These are phyloP conservation scores for Hygrophorus pudorinus DNA, from an alignment of 768 basidiomycete species.

Conservation along the genomic window DNA sequence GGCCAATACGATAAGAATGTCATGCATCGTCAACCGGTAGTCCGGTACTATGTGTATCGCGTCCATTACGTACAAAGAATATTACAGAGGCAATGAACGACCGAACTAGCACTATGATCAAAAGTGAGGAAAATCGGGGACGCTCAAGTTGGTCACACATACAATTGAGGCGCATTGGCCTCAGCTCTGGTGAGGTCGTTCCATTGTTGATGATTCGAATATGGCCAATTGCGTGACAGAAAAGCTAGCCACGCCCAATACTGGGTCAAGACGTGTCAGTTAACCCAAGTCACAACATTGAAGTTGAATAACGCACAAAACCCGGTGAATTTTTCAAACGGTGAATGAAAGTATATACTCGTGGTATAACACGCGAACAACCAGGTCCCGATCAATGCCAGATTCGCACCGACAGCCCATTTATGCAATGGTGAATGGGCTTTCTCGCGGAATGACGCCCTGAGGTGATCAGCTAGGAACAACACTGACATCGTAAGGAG, in stretches of 20 bases:
- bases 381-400: slow-evolving; percentile 51
- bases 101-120: no score
- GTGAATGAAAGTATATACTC: slow-evolving; percentile 84
- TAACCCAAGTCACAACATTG: slow-evolving; percentile 2
- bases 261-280: slow-evolving; percentile 10
- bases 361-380: slow-evolving; percentile 72
- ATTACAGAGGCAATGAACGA: no score
- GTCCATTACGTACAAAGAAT: no score
- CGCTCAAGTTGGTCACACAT: no score
- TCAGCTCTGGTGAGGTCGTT: not conserved
- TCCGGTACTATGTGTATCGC: no score
- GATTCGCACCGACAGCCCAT: slow-evolving; percentile 35
- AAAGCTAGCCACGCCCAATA: slow-evolving; percentile 21
- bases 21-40: no score
- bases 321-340: slow-evolving; percentile 80
- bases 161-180: no score
- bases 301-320: slow-evolving; percentile 45
- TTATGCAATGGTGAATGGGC: slow-evolving; percentile 36
- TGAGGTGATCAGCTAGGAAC: slow-evolving; percentile 71
- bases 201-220: not conserved
- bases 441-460: slow-evolving; percentile 35
- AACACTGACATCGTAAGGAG: slow-evolving; percentile 71
- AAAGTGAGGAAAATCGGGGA: no score
- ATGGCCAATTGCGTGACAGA: slow-evolving; percentile 10
- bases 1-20: no score